Evolutionary conservation across 495 filamentous ascomycete genomes (phyloP), one percentile per base, ranked within the genome.

Genomic region (Astrothelium macrocarpum): DNA sequence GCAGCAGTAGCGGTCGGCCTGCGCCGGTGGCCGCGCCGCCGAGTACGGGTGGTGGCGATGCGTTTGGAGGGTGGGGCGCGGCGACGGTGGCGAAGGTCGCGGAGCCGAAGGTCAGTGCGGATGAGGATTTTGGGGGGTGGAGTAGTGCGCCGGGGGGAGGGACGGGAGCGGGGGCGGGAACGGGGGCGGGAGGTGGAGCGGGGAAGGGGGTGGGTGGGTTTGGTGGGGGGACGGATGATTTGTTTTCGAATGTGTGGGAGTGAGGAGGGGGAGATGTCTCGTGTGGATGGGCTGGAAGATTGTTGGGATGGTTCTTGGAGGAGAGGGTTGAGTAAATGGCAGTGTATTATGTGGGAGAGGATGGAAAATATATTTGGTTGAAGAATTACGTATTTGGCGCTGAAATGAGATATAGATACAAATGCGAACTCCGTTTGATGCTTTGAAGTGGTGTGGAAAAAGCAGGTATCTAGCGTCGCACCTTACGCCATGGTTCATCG

Each of bases 51-150:
- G 65, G 65, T 49, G 36, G 49, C 39, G 63, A 66, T 14, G 56
- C 12, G 12, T 70, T 65, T 65, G 68, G 68, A 11, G 68, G 67
- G 36, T 14, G 42, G 36, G 63, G 61, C 18, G 32, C 68, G 1
- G 31, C 65, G 1, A 32, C 67, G 5, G 20, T 36, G 16, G 39
- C 65, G 11, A 60, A 64, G 10, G 43, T 67, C 32, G 64, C 63
- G 45, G 39, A 62, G 18, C 60, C 71, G 42, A 53, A 65, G 29
- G 86, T 94, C 1, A 81, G 84, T 32, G 84, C 84, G 0, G 91
- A 97, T 71, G 91, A 97, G 74, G 91, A 97, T 68, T 97, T 95
- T 77, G 91, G 91, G 18, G 91, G 91, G 26, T 97, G 91, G 91
- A 87, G 87, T 53, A 91, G 88, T 75, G 85, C 87, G 56, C 79